Evolutionary conservation across 2,329 filamentous ascomycete species (phyloP), one percentile per base, ranked within the genome.

Genomic region (Pseudomassariella vexata): DNA sequence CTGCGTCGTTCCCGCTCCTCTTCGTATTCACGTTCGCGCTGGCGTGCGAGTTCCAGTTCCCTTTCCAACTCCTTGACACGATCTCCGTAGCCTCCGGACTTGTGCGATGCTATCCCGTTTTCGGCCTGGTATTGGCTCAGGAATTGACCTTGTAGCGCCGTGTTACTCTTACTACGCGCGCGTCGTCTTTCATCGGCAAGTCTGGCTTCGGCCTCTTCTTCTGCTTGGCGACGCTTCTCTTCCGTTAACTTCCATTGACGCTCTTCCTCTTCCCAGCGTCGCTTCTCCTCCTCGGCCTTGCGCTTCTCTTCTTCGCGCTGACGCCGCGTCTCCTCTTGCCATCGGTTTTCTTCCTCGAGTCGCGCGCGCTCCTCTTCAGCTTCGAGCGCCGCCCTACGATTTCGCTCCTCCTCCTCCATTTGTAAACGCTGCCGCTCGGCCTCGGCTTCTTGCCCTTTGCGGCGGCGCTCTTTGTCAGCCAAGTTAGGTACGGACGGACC

Each of bases 81-180:
- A 41, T 70, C 73, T 40, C 68, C 76, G 55, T 90, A 71, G 33
- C 67, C 64, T 12, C 57, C 57, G 17, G 52, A 57, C 14, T 50
- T 59, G 49, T 51, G 51, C 37, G 59, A 53, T 46, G 48, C 44
- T 33, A 57, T 50, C 39, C 67, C 56, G 52, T 84, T 78, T 44
- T 86, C 80, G 14, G 81, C 78, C 54, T 86, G 82, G 53, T 95
- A 94, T 52, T 95, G 84, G 50, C 85, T 90, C 30, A 94, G 70
- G 47, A 82, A 89, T 52, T 95, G 88, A 3, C 88, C 88, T 38
- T 80, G 82, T 15, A 95, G 66, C 40, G 80, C 76, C 22, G 71
- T 68, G 46, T 88, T 80, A 48, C 75, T 81, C 40, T 64, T 65
- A 16, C 66, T 68, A 39, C 76, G 72, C 35, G 75, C 68, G 37